Base-by-base conservation (phyloP, 768 basidiomycete genomes). In the Suillus variegatus region DNA sequence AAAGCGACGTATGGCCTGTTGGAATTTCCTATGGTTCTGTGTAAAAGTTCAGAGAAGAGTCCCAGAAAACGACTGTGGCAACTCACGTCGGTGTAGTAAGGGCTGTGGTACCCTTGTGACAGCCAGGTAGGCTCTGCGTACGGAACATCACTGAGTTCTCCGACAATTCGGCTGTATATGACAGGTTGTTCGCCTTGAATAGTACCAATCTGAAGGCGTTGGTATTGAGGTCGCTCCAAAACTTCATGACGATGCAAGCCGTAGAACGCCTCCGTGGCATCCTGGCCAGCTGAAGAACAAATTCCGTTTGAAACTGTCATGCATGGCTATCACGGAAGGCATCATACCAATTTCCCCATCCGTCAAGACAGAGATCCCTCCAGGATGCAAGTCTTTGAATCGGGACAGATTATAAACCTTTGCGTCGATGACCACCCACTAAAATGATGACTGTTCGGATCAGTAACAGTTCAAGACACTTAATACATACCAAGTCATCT, bases 81-180 rank as follows among this genome's bases (percentile, higher is more conserved):
- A 71, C 85, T 69, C 63, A 86, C 84, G 56, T 92, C 88, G 38
- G 81, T 87, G 78, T 81, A 97, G 78, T 91, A 91, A 1, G 89
- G 88, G 56, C 80, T 84, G 72, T 89, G 81, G 79, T 87, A 95
- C 20, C 88, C 91, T 3, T 81, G 73, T 0, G 83, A 79, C 61
- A 95, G 77, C 92, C 94, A 97, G 3, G 87, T 89, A 5, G 95
- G 92, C 73, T 97, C 95, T 0, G 88, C 93, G 75, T 95, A 97
- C 0, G 96, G 95, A 0, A 97, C 89, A 47, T 80, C 78, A 68
- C 90, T 92, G 60, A 92, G 69, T 61, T 82, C 84, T 18, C 93
- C 94, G 7, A 78, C 72, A 20, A 78, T 74, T 22, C 80, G 83
- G 36, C 80, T 74, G 58, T 80, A 72, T 54, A 94, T 85, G 64